These are phyloP conservation scores for Ophidiomyces ophidiicola DNA, from an alignment of 2,329 filamentous ascomycete species.

Conservation along the genomic window DNA sequence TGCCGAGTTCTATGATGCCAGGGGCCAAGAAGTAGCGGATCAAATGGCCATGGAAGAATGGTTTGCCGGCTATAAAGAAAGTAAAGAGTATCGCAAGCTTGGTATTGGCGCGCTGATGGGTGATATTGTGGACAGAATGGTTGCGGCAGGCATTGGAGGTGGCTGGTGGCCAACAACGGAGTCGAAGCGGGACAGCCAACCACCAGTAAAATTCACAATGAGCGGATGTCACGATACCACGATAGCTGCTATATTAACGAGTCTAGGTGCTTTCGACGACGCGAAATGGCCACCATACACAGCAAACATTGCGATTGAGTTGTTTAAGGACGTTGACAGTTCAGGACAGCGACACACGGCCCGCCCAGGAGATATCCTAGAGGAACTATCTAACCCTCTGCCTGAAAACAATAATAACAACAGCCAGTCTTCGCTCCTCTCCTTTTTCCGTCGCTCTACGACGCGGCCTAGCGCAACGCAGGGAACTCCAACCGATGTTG, in stretches of 20 bases:
- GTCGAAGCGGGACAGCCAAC: conserved; percentile 33
- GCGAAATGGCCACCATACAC: conserved; percentile 85
- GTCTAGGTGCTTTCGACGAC: conserved; percentile 63
- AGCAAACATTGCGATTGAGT: conserved; percentile 78
- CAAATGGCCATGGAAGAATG: conserved; percentile 77
- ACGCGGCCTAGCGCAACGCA: conserved; percentile 13
- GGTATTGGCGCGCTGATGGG: conserved; percentile 78
- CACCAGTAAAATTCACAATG: conserved; percentile 58
- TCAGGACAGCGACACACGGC: conserved; percentile 12
- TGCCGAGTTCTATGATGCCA: conserved; percentile 72
- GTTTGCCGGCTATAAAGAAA: conserved; percentile 79
- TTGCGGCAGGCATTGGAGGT: conserved; percentile 50
- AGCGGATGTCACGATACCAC: conserved; percentile 92
- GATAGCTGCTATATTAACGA: conserved; percentile 63
- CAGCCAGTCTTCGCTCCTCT: conserved; percentile 21
- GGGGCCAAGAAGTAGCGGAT: conserved; percentile 56
- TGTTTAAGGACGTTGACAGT: conserved; percentile 52
- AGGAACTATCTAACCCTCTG: conserved; percentile 20
- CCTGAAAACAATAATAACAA: conserved; percentile 11
- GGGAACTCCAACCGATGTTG: conserved; percentile 21
- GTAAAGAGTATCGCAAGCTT: conserved; percentile 70
- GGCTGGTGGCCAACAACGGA: conserved; percentile 43
- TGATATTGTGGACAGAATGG: conserved; percentile 66
- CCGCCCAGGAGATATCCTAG: conserved; percentile 16
- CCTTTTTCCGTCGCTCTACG: conserved; percentile 18